Percentiles rank a stretch among this genome's conserved stretches.
phyloP scores from a whole-genome alignment of 2,329 filamentous ascomycete species.

The Penicillium occitanis region DNA sequence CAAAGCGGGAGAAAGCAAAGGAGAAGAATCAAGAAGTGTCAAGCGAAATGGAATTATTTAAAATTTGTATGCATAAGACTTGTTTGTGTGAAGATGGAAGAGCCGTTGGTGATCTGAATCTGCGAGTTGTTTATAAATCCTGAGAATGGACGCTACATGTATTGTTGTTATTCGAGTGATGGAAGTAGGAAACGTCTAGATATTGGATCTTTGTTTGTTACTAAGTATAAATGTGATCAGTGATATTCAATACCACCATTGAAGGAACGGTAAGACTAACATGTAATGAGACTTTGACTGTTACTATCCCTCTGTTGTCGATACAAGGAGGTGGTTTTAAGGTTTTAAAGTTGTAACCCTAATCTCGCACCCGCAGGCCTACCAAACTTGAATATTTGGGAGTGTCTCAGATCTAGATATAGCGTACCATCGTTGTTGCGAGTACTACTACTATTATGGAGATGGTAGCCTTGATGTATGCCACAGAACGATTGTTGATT shows the following conservation, averaged over 20 bases:
- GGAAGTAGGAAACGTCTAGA: not conserved
- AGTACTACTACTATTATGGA: not conserved
- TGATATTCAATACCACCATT: not conserved
- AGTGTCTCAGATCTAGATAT: not conserved
- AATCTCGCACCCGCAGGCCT: not conserved
- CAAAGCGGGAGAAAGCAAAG: not conserved
- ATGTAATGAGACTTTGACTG: not conserved
- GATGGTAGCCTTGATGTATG: not conserved
- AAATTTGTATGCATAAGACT: constrained; percentile 1
- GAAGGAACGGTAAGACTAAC: not conserved
- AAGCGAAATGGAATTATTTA: constrained; percentile 8
- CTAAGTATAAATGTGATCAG: not conserved
- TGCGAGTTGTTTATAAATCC: constrained; percentile 13
- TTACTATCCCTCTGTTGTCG: not conserved
- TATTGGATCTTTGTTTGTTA: not conserved
- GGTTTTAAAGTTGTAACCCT: not conserved
- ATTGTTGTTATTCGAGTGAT: not conserved
- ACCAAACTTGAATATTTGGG: not conserved
- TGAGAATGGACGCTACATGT: not conserved
- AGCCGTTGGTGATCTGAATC: not conserved
- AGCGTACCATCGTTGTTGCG: not conserved
- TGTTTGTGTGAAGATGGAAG: not conserved
- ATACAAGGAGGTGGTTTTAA: not conserved
- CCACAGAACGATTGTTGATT: not conserved
- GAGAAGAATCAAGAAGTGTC: not conserved